Evolutionary conservation across 1,284 basidiomycete genomes (phyloP).

Genomic region (Rugosomyces carneus): DNA sequence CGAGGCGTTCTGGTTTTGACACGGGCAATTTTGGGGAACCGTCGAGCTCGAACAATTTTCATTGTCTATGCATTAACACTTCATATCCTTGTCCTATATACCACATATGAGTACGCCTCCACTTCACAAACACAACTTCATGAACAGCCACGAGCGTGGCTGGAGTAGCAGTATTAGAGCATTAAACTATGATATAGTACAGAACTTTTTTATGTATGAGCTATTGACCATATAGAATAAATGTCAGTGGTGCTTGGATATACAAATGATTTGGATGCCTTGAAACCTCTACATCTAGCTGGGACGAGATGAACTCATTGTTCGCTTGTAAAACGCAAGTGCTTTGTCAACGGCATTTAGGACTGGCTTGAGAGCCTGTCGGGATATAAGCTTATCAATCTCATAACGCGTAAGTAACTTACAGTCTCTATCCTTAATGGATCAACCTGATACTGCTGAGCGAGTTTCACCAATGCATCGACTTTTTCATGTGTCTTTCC

Average conservation of each 20-base stretch:
- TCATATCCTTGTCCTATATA: constrained; percentile 77
- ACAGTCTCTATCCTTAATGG: constrained; percentile 61
- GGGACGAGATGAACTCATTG: constrained; percentile 14
- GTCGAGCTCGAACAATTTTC: constrained; percentile 77
- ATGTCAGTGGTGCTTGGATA: constrained; percentile 11
- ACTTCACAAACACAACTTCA: constrained; percentile 43
- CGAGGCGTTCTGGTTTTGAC: constrained; percentile 84
- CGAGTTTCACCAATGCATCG: constrained; percentile 63
- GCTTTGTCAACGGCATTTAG: constrained; percentile 77
- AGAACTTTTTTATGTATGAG: constrained; percentile 17
- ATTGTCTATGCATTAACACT: constrained; percentile 76
- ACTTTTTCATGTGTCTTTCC: constrained; percentile 77
- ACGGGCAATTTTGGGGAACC: constrained; percentile 81
- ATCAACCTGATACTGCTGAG: constrained; percentile 58
- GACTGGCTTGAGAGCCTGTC: constrained; percentile 75
- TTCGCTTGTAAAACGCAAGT: constrained; percentile 49
- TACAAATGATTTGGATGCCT: not conserved
- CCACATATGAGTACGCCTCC: constrained; percentile 64
- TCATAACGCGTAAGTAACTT: constrained; percentile 25
- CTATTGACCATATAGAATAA: constrained; percentile 17
- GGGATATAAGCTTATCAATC: constrained; percentile 2
- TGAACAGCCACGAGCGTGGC: constrained; percentile 38
- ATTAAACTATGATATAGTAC: constrained; percentile 25
- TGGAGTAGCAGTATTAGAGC: constrained; percentile 2
- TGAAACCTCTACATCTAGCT: constrained; percentile 3